Conservation (phyloP, 352 stramenopile genomes). For the Globisporangium viniferum region DNA sequence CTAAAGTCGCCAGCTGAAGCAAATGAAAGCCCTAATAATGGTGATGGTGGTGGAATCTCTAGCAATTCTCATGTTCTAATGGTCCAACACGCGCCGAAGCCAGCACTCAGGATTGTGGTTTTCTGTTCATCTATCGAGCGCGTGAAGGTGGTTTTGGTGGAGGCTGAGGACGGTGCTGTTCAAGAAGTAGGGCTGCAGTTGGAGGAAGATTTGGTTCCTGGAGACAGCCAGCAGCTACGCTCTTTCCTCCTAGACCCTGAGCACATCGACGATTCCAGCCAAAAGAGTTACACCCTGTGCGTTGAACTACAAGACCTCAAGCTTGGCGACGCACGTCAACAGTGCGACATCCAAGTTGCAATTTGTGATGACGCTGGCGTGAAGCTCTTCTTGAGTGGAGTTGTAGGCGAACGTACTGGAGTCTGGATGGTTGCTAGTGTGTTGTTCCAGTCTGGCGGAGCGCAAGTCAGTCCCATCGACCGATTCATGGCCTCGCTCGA, state of each 20-base stretch:
- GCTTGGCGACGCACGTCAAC: background rate
- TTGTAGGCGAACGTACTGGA: background rate
- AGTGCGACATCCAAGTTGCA: constrained; percentile 29
- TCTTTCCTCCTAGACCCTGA: constrained; percentile 3
- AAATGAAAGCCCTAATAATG: background rate
- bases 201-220: background rate
- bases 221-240: background rate
- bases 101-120: background rate
- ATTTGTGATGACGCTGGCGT: constrained; percentile 28
- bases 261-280: background rate
- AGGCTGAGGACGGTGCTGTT: background rate
- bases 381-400: constrained; percentile 37
- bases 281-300: constrained; percentile 3
- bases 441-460: background rate
- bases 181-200: background rate
- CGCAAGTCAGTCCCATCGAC: constrained; percentile 10
- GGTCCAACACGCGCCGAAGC: background rate
- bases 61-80: constrained; percentile 8
- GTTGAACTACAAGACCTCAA: background rate
- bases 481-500: constrained; percentile 1
- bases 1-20: background rate
- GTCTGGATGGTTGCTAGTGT: constrained; percentile 41
- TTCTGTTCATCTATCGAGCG: background rate
- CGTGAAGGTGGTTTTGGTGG: background rate
- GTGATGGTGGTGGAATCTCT: background rate